Conservation (phyloP, 768 basidiomycete species). For the Gloeophyllum trabeum region DNA sequence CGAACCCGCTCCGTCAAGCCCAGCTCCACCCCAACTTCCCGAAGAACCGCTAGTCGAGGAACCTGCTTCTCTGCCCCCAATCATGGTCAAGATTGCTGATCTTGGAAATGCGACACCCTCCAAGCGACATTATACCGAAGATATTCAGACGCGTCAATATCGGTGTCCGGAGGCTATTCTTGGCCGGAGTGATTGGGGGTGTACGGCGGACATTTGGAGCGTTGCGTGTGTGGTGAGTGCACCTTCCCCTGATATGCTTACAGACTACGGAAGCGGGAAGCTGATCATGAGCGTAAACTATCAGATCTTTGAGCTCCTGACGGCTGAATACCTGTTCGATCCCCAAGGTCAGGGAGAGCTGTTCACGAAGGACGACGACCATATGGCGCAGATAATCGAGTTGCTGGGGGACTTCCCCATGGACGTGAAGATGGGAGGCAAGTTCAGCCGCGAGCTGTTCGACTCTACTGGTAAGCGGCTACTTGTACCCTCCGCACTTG, state of each 20-base stretch:
- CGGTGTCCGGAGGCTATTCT: conserved; percentile 91
- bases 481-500: not conserved
- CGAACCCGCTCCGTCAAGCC: conserved; percentile 1
- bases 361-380: conserved; percentile 91
- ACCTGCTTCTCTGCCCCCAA: conserved; percentile 24
- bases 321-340: conserved; percentile 88
- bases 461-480: conserved; percentile 47
- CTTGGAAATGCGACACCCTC: conserved; percentile 90
- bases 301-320: conserved; percentile 79
- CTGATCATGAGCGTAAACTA: too few species aligned
- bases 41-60: too few species aligned
- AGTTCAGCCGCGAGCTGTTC: conserved; percentile 78
- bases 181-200: conserved; percentile 79
- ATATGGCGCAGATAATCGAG: conserved; percentile 92
- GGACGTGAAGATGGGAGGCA: conserved; percentile 73
- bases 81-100: conserved; percentile 90
- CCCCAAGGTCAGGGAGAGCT: conserved; percentile 72
- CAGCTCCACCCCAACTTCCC: not conserved
- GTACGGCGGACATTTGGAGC: conserved; percentile 83
- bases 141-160: conserved; percentile 95
- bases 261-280: not conserved
- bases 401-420: conserved; percentile 70
- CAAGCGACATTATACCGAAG: conserved; percentile 85
- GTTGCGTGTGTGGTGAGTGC: conserved; percentile 70
- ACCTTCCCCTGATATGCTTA: not conserved